Percentiles rank a stretch among this genome's conserved stretches.
Evolutionary conservation across 768 basidiomycete genomes (phyloP).

Genomic region (Trichaptum fuscoviolaceum): DNA sequence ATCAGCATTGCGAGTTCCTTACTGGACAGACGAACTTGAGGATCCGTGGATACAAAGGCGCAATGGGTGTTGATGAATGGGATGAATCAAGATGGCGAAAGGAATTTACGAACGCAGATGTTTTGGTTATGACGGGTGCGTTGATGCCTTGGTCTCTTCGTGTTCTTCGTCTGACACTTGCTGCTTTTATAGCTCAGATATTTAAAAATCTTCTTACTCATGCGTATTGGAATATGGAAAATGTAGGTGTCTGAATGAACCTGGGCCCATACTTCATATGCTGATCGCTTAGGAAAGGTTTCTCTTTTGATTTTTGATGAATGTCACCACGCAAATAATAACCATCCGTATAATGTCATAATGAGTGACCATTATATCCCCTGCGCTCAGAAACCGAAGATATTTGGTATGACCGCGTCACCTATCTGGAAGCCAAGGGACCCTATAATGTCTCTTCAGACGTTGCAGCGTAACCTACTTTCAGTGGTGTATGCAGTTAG

Average conservation of each 20-base stretch:
- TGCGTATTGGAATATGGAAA: constrained; percentile 71
- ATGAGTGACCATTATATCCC: constrained; percentile 52
- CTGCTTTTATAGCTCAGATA: constrained; percentile 58
- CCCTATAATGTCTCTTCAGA: constrained; percentile 53
- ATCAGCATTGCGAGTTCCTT: constrained; percentile 73
- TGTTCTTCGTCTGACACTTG: constrained; percentile 4
- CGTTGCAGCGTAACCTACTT: constrained; percentile 66
- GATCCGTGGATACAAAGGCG: constrained; percentile 66
- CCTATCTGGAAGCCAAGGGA: constrained; percentile 80
- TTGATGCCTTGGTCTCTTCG: constrained; percentile 2
- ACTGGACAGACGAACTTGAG: constrained; percentile 57
- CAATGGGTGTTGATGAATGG: constrained; percentile 63
- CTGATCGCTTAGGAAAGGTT: constrained; percentile 30
- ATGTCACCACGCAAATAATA: constrained; percentile 52
- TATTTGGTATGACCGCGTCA: constrained; percentile 94
- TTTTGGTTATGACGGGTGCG: constrained; percentile 82
- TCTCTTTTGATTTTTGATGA: constrained; percentile 54
- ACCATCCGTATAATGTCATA: constrained; percentile 53
- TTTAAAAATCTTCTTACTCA: constrained; percentile 77
- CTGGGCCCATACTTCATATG: neutral
- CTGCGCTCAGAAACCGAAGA: constrained; percentile 49
- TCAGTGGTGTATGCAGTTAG: constrained; percentile 72
- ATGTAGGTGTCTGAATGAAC: constrained; percentile 32
- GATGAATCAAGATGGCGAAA: constrained; percentile 61
- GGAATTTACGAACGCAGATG: constrained; percentile 59